These are phyloP conservation scores for Brassica cretica DNA, from an alignment of 345 rosid genomes.

Conservation along the genomic window DNA sequence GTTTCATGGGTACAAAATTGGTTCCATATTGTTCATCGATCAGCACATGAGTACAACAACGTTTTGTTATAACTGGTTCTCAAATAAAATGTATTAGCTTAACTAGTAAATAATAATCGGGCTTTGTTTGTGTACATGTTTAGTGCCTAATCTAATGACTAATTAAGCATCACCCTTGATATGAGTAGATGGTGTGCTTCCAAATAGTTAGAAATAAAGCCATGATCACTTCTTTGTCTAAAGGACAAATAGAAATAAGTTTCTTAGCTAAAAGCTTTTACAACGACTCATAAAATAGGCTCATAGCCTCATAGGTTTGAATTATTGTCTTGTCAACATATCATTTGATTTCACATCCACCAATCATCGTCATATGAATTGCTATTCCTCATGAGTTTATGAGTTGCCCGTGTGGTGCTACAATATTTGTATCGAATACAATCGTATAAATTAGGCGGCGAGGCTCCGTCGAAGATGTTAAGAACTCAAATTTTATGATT, in stretches of 20 bases:
- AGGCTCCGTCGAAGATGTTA: not conserved
- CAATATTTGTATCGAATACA: not conserved
- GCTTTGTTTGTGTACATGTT: no score
- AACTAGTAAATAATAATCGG: no score
- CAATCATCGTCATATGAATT: not conserved
- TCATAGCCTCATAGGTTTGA: constrained; percentile 19
- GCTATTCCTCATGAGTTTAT: not conserved
- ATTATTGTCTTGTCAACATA: constrained; percentile 19
- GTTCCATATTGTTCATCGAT: not conserved
- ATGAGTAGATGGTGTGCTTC: not conserved
- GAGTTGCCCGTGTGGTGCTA: constrained; percentile 1
- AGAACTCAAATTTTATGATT: not conserved
- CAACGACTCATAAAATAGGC: constrained; percentile 1
- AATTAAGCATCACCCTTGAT: not conserved
- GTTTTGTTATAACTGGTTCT: not conserved
- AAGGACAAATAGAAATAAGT: not conserved
- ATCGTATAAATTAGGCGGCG: not conserved
- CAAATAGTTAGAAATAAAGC: constrained; percentile 9
- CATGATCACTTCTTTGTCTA: not conserved
- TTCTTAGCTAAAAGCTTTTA: constrained; percentile 12
- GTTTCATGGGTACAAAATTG: not conserved
- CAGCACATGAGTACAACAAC: not conserved
- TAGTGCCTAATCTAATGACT: not conserved
- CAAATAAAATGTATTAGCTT: no score
- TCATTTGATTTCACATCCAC: constrained; percentile 18